Conservation (phyloP, 306 rosid genomes). For the Trichosanthes cucumerina region DNA sequence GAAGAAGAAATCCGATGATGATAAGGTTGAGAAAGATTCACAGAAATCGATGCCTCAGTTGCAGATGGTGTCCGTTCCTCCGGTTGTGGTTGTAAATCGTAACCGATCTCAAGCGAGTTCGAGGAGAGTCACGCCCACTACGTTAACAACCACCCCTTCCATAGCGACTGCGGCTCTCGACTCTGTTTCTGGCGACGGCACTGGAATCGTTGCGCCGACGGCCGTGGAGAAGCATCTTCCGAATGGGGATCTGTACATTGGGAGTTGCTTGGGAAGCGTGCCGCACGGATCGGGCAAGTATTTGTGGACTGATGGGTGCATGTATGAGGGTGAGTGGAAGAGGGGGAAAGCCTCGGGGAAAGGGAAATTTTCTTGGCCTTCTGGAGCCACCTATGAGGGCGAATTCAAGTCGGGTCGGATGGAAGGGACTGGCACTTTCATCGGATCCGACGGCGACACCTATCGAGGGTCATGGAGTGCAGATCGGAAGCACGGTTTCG, state of each 20-base stretch:
- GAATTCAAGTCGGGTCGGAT: constrained; percentile 90
- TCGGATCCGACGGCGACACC: constrained; percentile 72
- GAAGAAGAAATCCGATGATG: constrained; percentile 42
- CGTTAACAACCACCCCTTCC: constrained; percentile 10
- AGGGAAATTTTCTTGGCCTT: constrained; percentile 92
- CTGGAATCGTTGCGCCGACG: not conserved
- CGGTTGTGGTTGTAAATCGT: constrained; percentile 25
- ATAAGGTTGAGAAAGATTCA: constrained; percentile 19
- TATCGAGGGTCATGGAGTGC: constrained; percentile 74
- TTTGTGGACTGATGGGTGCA: constrained; percentile 82
- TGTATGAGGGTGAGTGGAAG: constrained; percentile 92
- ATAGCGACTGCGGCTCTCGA: not conserved
- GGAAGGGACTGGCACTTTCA: constrained; percentile 75
- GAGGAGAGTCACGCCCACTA: constrained; percentile 59
- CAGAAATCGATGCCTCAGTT: constrained; percentile 7
- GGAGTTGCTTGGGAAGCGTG: constrained; percentile 49
- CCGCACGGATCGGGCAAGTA: constrained; percentile 91
- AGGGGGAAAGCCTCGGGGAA: constrained; percentile 82
- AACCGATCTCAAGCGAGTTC: constrained; percentile 52
- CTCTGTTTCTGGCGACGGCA: not conserved
- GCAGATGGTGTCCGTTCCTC: constrained; percentile 19
- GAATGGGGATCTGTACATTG: constrained; percentile 84
- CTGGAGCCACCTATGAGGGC: constrained; percentile 84
- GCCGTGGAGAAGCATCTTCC: constrained; percentile 36
- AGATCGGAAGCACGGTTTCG: constrained; percentile 68